Evolutionary conservation across 768 basidiomycete species (phyloP).

Genomic region (Rhizopogon roseolus): DNA sequence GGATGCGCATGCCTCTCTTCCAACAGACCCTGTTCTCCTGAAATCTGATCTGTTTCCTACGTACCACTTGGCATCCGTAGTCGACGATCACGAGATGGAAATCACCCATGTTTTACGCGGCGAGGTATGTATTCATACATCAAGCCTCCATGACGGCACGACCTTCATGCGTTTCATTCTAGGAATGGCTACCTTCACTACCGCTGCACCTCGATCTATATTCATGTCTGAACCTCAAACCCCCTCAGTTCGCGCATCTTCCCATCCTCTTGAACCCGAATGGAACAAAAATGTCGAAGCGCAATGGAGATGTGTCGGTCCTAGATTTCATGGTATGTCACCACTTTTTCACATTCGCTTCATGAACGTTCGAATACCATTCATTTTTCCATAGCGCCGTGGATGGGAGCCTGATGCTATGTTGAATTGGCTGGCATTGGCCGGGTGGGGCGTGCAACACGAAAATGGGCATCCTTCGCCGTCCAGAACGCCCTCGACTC

Average conservation of each 20-base stretch:
- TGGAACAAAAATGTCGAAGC: slow-evolving; percentile 92
- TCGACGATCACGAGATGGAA: slow-evolving; percentile 94
- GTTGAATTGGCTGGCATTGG: slow-evolving; percentile 88
- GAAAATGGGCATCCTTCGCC: slow-evolving; percentile 19
- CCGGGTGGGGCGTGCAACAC: slow-evolving; percentile 82
- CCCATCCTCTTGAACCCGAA: slow-evolving; percentile 88
- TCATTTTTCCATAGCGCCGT: slow-evolving; percentile 43
- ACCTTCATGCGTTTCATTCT: not conserved
- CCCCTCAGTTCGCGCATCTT: slow-evolving; percentile 87
- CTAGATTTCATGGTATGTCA: slow-evolving; percentile 74
- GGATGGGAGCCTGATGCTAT: slow-evolving; percentile 91
- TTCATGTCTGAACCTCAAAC: slow-evolving; percentile 59
- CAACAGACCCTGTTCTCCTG: slow-evolving; percentile 87
- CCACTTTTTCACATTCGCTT: not conserved
- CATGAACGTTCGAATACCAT: not conserved
- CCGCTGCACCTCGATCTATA: slow-evolving; percentile 91
- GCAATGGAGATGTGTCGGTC: slow-evolving; percentile 85
- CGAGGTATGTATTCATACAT: slow-evolving; percentile 48
- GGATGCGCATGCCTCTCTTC: slow-evolving; percentile 72
- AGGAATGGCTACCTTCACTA: slow-evolving; percentile 97
- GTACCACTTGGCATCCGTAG: slow-evolving; percentile 93
- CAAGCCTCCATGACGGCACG: too few relatives aligned
- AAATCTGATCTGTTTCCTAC: slow-evolving; percentile 94
- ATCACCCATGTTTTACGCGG: slow-evolving; percentile 95
- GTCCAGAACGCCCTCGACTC: slow-evolving; percentile 20